Evolutionary conservation across 257 asterid species (phyloP).

Genomic region (Petunia axillaris): DNA sequence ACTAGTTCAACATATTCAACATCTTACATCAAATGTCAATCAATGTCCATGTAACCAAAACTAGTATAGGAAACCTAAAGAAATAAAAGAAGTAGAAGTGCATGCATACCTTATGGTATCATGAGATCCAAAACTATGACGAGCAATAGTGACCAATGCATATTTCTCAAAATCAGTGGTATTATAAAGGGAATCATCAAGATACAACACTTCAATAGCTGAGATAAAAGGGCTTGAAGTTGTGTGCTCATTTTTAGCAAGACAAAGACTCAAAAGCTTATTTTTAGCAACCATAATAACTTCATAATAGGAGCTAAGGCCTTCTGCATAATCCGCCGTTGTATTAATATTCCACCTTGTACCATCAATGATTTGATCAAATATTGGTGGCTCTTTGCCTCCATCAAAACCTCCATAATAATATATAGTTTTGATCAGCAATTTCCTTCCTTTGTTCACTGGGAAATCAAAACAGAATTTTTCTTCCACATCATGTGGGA

Average conservation of each 20-base stretch:
- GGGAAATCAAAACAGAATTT: conserved; percentile 70
- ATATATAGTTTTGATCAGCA: conserved; percentile 60
- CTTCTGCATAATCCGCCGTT: conserved; percentile 61
- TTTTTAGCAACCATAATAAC: conserved; percentile 59
- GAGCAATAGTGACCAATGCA: conserved; percentile 60
- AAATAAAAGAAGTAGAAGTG: neutral
- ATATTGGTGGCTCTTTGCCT: conserved; percentile 74
- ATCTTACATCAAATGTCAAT: conserved; percentile 17
- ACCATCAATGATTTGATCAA: conserved; percentile 90
- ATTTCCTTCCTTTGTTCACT: conserved; percentile 56
- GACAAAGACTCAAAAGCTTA: conserved; percentile 57
- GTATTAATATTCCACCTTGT: conserved; percentile 86
- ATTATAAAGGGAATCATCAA: conserved; percentile 65
- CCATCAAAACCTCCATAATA: conserved; percentile 89
- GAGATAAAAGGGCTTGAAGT: conserved; percentile 75
- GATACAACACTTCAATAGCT: conserved; percentile 60
- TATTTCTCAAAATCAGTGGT: conserved; percentile 58
- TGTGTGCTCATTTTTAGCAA: conserved; percentile 71
- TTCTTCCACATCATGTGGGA: conserved; percentile 51
- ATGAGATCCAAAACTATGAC: conserved; percentile 61
- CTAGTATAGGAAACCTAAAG: neutral
- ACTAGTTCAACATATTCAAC: conserved; percentile 43
- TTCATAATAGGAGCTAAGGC: conserved; percentile 74
- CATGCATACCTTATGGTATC: conserved; percentile 55
- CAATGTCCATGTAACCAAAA: neutral